Evolutionary conservation across 495 filamentous ascomycete species (phyloP), one percentile per base, ranked within the genome.

Genomic region (Acidomyces sp.): DNA sequence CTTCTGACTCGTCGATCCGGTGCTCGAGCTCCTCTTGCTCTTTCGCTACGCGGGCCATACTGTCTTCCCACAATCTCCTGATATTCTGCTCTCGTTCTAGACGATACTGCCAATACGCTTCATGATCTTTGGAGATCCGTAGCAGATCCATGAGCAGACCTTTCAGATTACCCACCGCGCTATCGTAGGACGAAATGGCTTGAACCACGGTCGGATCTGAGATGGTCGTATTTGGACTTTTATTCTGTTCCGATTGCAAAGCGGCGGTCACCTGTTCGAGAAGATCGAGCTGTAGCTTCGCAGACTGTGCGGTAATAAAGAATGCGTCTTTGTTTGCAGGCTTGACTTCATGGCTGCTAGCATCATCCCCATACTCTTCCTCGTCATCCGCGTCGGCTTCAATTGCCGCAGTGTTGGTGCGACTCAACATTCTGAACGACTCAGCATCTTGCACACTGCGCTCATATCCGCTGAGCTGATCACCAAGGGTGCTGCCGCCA

Each of bases 61-160:
- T 96, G 46, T 96, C 92, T 64, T 97, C 90, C 90, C 92, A 97
- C 71, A 97, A 78, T 31, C 81, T 75, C 20, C 90, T 75, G 53
- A 95, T 75, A 54, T 87, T 75, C 23, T 75, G 77, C 59, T 97
- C 90, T 25, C 83, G 77, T 53, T 88, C 85, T 20, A 97, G 70
- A 12, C 90, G 76, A 56, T 90, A 88, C 58, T 94, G 86, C 90
- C 90, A 97, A 55, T 94, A 93, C 0, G 84, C 74, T 60, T 97
- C 90, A 20, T 92, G 79, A 52, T 97, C 90, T 41, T 80, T 73
- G 12, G 85, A 86, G 52, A 97, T 96, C 24, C 83, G 82, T 10
- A 94, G 63, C 3, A 96, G 71, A 57, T 93, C 86, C 4, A 83
- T 82, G 45, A 96, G 71, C 10, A 96, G 68, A 2, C 77, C 78